Evolutionary conservation across 2,329 filamentous ascomycete species (phyloP), one percentile per base, ranked within the genome.

Genomic region (Microcyclospora tardicrescens): DNA sequence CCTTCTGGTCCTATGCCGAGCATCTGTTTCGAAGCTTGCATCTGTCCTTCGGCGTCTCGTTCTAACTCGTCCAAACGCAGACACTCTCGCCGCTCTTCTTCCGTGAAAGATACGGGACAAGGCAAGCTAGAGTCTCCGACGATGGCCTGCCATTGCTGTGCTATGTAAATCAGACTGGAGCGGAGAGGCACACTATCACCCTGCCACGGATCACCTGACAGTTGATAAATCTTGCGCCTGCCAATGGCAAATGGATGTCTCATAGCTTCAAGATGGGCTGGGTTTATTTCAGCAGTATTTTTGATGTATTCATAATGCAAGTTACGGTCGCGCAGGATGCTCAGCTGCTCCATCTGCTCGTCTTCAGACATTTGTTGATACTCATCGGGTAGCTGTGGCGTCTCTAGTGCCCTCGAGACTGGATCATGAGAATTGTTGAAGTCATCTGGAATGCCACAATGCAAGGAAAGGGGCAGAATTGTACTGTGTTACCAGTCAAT

Each of bases 401-500:
- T 33, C 13, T 44, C 37, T 14, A 38, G 30, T 12, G 38, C 37
- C 27, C 11, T 29, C 9, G 29, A 37, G 10, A 33, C 16, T 6
- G 28, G 31, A 34, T 40, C 36, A 4, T 24, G 10, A 11, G 36
- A 62, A 38, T 63, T 63, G 41, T 63, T 55, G 42, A 66, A 61
- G 33, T 46, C 40, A 2, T 55, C 53, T 34, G 62, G 63, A 38
- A 66, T 61, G 2, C 59, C 58, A 28, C 56, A 52, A 12, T 52
- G 47, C 6, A 66, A 50, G 35, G 63, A 60, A 5, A 57, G 52
- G 4, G 61, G 63, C n/a, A 63, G 54, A 16, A 56, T 46, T 2
- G 52, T 33, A 30, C 49, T 49, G 44, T 65, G 53, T 45, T 66
- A 61, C 62, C 61, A 66, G 42, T 67, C 62, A 28, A 66, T 62